Conservation (phyloP, 441 rosid species). For the Francoa sonchifolia region DNA sequence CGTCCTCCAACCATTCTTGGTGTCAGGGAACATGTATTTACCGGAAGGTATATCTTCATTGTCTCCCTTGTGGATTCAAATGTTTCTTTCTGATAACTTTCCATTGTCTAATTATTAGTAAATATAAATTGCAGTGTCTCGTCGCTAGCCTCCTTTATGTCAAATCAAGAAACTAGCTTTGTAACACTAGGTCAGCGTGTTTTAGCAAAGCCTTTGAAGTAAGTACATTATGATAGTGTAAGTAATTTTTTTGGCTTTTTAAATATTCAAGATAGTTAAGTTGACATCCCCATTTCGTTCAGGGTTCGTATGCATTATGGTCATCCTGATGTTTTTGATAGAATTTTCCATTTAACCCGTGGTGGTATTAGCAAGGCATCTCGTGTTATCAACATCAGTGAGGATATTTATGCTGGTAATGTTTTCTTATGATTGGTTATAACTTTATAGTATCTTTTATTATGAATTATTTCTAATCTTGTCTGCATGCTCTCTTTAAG, state of each 20-base stretch:
- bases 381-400: slow-evolving; percentile 95
- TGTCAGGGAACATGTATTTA: slow-evolving; percentile 93
- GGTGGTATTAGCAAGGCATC: slow-evolving; percentile 99
- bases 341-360: slow-evolving; percentile 92
- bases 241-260: slow-evolving; percentile 7
- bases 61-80: slow-evolving; percentile 5
- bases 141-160: slow-evolving; percentile 93
- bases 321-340: slow-evolving; percentile 97
- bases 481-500: no score
- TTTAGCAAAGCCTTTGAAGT: slow-evolving; percentile 91
- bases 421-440: slow-evolving; percentile 9
- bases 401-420: slow-evolving; percentile 86
- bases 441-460: no score
- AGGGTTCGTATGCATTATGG: slow-evolving; percentile 99
- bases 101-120: slow-evolving; percentile 11
- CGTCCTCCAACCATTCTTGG: slow-evolving; percentile 93
- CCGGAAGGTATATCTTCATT: slow-evolving; percentile 61
- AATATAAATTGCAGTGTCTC: slow-evolving; percentile 62
- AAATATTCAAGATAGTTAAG: slow-evolving; percentile 9
- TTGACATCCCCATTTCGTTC: slow-evolving; percentile 13
- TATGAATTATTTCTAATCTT: no score
- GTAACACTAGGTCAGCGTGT: slow-evolving; percentile 97
- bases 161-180: slow-evolving; percentile 91
- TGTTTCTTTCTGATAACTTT: not conserved
- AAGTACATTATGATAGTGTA: slow-evolving; percentile 20